phyloP scores from a whole-genome alignment of 108 stramenopile genomes.

The Cyclotella atomus region DNA sequence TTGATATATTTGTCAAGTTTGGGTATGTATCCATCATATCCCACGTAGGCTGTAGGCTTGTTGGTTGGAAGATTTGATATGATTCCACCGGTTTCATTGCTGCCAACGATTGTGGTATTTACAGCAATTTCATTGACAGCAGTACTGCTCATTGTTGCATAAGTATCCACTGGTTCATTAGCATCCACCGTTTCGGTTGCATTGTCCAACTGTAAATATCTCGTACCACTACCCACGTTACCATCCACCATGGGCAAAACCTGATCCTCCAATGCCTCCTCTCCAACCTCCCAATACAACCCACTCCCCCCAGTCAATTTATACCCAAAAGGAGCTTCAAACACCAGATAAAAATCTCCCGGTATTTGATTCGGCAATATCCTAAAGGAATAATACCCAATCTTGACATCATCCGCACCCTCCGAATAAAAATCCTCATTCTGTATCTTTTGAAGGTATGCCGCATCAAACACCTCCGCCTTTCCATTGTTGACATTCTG shows the following conservation, averaged over 20 bases:
- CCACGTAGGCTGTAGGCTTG: constrained; percentile 2
- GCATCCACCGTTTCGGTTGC: neutral
- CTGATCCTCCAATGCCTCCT: constrained; percentile 17
- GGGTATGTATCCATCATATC: constrained; percentile 2
- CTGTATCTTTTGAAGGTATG: neutral
- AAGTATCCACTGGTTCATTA: neutral
- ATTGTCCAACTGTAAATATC: neutral
- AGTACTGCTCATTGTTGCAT: neutral
- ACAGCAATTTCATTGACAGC: too few species aligned
- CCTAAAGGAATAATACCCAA: constrained; percentile 27
- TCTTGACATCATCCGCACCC: neutral
- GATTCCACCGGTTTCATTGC: neutral
- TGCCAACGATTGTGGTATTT: too few species aligned
- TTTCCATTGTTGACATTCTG: neutral
- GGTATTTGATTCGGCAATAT: constrained; percentile 31
- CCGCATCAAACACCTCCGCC: neutral
- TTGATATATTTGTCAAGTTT: neutral
- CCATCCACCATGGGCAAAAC: constrained; percentile 25
- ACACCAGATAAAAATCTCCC: constrained; percentile 33
- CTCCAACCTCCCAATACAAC: constrained; percentile 31
- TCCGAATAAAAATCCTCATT: neutral
- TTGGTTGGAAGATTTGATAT: neutral
- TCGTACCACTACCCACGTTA: neutral
- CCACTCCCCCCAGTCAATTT: constrained; percentile 22
- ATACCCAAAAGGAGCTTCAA: constrained; percentile 24